Percentiles rank a stretch among this genome's conserved stretches.
These are phyloP conservation scores for Pichia terricola DNA, from an alignment of 1,139 yeast species.

Conservation along the genomic window DNA sequence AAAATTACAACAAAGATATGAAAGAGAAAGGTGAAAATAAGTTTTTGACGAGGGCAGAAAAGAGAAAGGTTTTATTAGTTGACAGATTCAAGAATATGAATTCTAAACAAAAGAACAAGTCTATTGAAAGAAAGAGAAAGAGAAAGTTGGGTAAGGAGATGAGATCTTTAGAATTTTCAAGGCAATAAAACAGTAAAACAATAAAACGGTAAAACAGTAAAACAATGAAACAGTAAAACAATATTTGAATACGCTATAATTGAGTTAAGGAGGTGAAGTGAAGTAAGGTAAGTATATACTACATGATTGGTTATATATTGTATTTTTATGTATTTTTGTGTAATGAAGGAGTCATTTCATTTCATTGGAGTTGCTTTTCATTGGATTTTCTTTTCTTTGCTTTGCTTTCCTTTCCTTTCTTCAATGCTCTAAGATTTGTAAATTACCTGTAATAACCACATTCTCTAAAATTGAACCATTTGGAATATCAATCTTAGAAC, in stretches of 20 bases:
- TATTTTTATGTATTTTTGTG: not conserved
- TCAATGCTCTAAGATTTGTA: slow-evolving; percentile 88
- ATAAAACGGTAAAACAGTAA: too few relatives aligned
- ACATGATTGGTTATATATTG: not conserved
- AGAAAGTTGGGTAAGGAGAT: slow-evolving; percentile 88
- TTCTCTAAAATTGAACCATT: slow-evolving; percentile 91
- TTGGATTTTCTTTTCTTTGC: too few relatives aligned
- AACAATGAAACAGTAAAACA: too few relatives aligned
- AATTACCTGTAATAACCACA: slow-evolving; percentile 94
- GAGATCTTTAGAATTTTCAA: slow-evolving; percentile 56
- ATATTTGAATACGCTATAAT: not conserved
- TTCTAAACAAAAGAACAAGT: slow-evolving; percentile 73
- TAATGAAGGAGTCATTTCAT: not conserved
- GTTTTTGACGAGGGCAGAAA: slow-evolving; percentile 71
- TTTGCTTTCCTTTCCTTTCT: too few relatives aligned
- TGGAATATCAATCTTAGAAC: slow-evolving; percentile 94
- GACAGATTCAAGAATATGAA: slow-evolving; percentile 85
- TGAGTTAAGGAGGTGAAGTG: not conserved
- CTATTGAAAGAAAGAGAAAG: slow-evolving; percentile 89
- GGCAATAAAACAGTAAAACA: not conserved
- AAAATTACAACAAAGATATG: slow-evolving; percentile 37
- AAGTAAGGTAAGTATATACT: too few relatives aligned
- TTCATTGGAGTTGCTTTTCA: too few relatives aligned
- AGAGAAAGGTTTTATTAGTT: slow-evolving; percentile 75
- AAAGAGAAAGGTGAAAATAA: slow-evolving; percentile 31